phyloP scores from a whole-genome alignment of 139 green algal genomes.

The Micractinium conductrix region DNA sequence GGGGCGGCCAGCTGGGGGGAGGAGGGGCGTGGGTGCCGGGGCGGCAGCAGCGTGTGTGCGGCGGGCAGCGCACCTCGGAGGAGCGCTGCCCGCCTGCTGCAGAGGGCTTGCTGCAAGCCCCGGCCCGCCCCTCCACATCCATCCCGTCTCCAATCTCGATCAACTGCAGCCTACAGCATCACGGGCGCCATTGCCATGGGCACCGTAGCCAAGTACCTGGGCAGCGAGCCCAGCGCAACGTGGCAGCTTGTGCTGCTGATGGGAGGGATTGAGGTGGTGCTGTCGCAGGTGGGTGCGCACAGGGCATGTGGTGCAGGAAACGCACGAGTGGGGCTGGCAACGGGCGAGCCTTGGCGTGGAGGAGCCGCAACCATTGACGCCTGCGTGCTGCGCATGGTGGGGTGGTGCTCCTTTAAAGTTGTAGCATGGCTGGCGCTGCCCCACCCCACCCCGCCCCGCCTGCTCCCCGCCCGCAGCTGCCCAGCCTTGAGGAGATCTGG shows the following conservation, averaged over 20 bases:
- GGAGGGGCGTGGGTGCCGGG: too few relatives aligned
- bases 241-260: slow-evolving; percentile 40
- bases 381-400: too few relatives aligned
- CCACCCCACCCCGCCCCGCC: not conserved
- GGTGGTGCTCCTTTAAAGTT: too few relatives aligned
- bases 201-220: not conserved
- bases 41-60: slow-evolving; percentile 48
- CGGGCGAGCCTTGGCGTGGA: too few relatives aligned
- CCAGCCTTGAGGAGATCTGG: slow-evolving; percentile 53
- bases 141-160: too few relatives aligned
- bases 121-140: too few relatives aligned
- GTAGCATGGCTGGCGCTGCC: too few relatives aligned
- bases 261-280: slow-evolving; percentile 31
- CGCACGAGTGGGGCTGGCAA: too few relatives aligned
- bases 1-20: too few relatives aligned
- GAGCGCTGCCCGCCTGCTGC: not conserved
- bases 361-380: too few relatives aligned
- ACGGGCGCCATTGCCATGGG: slow-evolving; percentile 9
- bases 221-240: not conserved
- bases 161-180: slow-evolving; percentile 16
- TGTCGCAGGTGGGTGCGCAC: slow-evolving; percentile 25
- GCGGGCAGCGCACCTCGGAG: too few relatives aligned
- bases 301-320: not conserved
- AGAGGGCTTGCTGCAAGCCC: not conserved
- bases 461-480: too few relatives aligned